Evolutionary conservation across 2,329 filamentous ascomycete genomes (phyloP), one percentile per base, ranked within the genome.

Genomic region (Alternaria sp.): DNA sequence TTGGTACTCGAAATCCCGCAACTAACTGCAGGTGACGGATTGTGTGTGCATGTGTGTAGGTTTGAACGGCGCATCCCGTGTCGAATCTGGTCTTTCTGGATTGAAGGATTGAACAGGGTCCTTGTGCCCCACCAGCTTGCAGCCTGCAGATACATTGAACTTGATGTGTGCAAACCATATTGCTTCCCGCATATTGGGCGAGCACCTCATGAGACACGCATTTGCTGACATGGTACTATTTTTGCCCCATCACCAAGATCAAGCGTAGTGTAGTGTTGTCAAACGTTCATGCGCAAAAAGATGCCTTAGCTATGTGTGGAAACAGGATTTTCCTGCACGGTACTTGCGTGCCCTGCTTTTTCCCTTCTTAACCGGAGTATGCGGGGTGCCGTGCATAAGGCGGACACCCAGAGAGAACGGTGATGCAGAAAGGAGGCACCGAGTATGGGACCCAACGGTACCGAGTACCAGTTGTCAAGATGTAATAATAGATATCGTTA

Each of bases 341-440:
- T 36, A 50, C 46, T 27, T 36, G 20, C 20, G 20, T 38, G 22
- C 20, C 46, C 22, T 38, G 32, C 22, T 38, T 50, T 50, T 50
- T 50, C 10, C 20, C 40, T 25, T 36, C 46, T 50, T 3, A 50
- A 50, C 20, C 46, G 46, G 46, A 27, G 34, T 36, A 34, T 50
- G 46, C 30, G 46, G 46, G 46, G 46, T 50, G 46, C 46, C 32
- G 46, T 50, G 46, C 46, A 50, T 38, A 20, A 38, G 46, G 30
- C 46, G n/a, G 36, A 20, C 20, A 16, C 34, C 7, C 28, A 50
- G 20, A 50, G 34, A 20, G 25, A 38, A 50, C 46, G 30, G 30
- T n/a, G 30, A 9, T 38, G 32, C 30, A 36, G 30, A n/a, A 36
- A 3, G 46, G 20, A 50, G 14, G 46, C 25, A 8, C 46, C 20